Conservation (phyloP, 1,139 yeast species). For the Scheffersomyces illinoinensis region DNA sequence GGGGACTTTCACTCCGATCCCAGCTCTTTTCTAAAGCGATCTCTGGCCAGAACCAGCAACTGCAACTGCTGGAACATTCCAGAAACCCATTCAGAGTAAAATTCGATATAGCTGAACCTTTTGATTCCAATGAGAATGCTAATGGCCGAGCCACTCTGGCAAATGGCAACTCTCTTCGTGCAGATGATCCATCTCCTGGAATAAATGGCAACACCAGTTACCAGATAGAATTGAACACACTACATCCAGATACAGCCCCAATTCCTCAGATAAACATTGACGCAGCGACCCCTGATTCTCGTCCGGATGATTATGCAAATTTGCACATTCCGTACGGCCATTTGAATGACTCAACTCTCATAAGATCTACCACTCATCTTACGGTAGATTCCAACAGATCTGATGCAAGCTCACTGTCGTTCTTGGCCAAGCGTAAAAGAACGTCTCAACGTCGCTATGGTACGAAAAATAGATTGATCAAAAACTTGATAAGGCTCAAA, state of each 20-base stretch:
- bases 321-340: slow-evolving; percentile 14
- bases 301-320: not conserved
- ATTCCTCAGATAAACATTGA: slow-evolving; percentile 6
- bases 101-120: not conserved
- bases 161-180: not conserved
- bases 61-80: not conserved
- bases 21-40: slow-evolving; percentile 64
- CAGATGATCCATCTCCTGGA: not conserved
- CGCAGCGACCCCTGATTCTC: slow-evolving; percentile 1
- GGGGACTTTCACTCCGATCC: slow-evolving; percentile 75
- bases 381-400: slow-evolving; percentile 20
- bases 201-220: not conserved
- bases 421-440: slow-evolving; percentile 20
- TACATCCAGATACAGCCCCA: not conserved
- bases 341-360: slow-evolving; percentile 15
- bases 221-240: not conserved
- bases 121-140: not conserved
- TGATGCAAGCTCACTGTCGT: slow-evolving; percentile 21
- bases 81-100: slow-evolving; percentile 3
- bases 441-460: slow-evolving; percentile 19
- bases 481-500: slow-evolving; percentile 19
- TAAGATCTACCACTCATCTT: slow-evolving; percentile 31
- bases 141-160: not conserved
- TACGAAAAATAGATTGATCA: slow-evolving; percentile 15
- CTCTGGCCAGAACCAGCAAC: slow-evolving; percentile 12